phyloP scores from a whole-genome alignment of 352 stramenopile genomes.

The Pythium oligandrum region DNA sequence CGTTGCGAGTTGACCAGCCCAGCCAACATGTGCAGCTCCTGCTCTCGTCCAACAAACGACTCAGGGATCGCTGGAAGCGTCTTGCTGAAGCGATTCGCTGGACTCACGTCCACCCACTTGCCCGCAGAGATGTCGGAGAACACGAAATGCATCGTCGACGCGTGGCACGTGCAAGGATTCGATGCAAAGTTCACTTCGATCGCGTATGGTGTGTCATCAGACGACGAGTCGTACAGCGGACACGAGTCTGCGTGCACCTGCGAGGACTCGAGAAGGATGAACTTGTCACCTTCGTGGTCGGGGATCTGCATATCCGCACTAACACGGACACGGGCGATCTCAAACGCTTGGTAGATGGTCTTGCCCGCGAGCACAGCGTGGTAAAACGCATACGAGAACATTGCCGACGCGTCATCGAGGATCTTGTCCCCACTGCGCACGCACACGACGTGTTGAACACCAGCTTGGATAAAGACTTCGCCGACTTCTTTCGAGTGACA shows the following conservation, averaged over 20 bases:
- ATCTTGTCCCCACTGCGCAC: slow-evolving; percentile 62
- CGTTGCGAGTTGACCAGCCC: slow-evolving; percentile 50
- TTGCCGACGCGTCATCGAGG: slow-evolving; percentile 64
- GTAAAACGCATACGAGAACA: slow-evolving; percentile 81
- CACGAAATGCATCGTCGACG: slow-evolving; percentile 47
- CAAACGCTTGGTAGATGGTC: slow-evolving; percentile 70
- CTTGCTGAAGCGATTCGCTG: slow-evolving; percentile 62
- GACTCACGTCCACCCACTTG: slow-evolving; percentile 73
- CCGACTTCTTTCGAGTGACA: slow-evolving; percentile 77
- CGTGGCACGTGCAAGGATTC: slow-evolving; percentile 51
- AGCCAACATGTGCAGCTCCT: slow-evolving; percentile 67
- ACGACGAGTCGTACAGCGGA: slow-evolving; percentile 21
- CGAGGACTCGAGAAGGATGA: slow-evolving; percentile 69
- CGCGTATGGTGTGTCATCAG: slow-evolving; percentile 19
- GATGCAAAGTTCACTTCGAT: slow-evolving; percentile 49
- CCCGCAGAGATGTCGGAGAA: slow-evolving; percentile 69
- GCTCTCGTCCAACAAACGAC: slow-evolving; percentile 70
- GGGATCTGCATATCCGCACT: slow-evolving; percentile 64
- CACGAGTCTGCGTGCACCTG: slow-evolving; percentile 50
- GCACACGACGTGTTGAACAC: slow-evolving; percentile 73
- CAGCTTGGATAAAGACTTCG: slow-evolving; percentile 73
- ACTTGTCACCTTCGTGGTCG: slow-evolving; percentile 65
- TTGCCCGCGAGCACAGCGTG: slow-evolving; percentile 67
- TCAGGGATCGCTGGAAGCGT: slow-evolving; percentile 60
- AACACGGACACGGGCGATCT: slow-evolving; percentile 66